Evolutionary conservation across 345 rosid genomes (phyloP), one percentile per base, ranked within the genome.

Genomic region (Hibiscus trionum): DNA sequence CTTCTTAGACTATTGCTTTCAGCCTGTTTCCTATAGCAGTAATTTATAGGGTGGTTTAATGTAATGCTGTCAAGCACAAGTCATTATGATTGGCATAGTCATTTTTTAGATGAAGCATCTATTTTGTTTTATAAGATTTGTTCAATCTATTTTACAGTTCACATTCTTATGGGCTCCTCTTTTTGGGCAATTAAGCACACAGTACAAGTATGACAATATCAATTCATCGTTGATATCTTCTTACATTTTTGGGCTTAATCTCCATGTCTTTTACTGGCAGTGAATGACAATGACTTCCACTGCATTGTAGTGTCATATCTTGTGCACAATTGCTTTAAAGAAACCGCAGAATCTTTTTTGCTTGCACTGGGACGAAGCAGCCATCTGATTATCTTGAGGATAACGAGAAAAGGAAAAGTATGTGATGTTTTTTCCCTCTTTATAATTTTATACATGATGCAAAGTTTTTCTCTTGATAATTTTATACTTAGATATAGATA

Each of bases 321-420:
- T 69, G 88, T 95, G 75, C 97, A 95, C 78, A 95, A 89, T 78
- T 95, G 97, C 81, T 95, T 82, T 70, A 84, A 85, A 53, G 99
- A 90, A 76, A 92, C 97, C 27, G 80, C 88, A 59, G 99, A 92
- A 67, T 86, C 97, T 0, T 87, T 95, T 68, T 84, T 75, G 72
- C 91, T 60, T 74, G 78, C 77, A 78, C 90, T 12, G 93, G 93
- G 77, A 75, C 84, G 76, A 85, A 84, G 79, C 93, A 82, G 80
- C 93, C 96, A 12, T 76, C 79, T 35, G 79, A 81, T 77, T 87
- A 78, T 85, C 85, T 86, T 11, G 87, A 90, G 75, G 88, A 88
- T 76, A 84, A 89, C 86, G 93, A 90, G 71, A 89, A 81, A 75
- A 84, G 99, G 76, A 95, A 92, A 87, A 84, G 99, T 92, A 79